Evolutionary conservation across 2,329 filamentous ascomycete genomes (phyloP).

Genomic region (Trichophyton equinum): DNA sequence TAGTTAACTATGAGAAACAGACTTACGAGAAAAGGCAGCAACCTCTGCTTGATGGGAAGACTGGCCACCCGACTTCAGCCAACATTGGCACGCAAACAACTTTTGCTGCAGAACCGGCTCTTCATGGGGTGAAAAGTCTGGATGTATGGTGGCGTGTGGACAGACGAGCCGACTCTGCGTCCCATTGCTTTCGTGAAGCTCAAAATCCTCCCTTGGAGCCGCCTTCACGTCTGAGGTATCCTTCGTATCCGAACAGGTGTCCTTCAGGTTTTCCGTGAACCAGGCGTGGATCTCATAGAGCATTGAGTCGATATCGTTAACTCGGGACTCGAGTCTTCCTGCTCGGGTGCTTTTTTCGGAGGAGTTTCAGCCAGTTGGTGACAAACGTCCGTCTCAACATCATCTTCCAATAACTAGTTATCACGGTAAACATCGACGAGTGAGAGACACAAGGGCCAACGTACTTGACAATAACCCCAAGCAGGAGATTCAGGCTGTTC

Average conservation of each 20-base stretch:
- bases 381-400: too few relatives aligned
- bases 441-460: background rate
- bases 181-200: background rate
- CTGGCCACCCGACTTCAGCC: background rate
- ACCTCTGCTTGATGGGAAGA: background rate
- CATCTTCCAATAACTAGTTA: too few relatives aligned
- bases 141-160: background rate
- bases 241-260: background rate
- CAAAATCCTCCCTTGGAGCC: background rate
- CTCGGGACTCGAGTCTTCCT: background rate
- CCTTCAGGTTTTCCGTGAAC: background rate
- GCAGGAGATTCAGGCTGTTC: background rate
- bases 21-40: background rate
- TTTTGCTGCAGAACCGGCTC: background rate
- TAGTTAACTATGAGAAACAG: background rate
- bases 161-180: background rate
- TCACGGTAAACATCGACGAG: background rate
- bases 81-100: background rate
- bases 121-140: background rate
- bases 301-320: background rate
- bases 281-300: conserved; percentile 5
- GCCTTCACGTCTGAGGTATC: background rate
- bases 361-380: background rate
- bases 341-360: background rate
- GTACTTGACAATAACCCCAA: conserved; percentile 1